Percentiles rank a stretch among this genome's conserved stretches.
Evolutionary conservation across 306 rosid species (phyloP).

Genomic region (Malus sieversii): DNA sequence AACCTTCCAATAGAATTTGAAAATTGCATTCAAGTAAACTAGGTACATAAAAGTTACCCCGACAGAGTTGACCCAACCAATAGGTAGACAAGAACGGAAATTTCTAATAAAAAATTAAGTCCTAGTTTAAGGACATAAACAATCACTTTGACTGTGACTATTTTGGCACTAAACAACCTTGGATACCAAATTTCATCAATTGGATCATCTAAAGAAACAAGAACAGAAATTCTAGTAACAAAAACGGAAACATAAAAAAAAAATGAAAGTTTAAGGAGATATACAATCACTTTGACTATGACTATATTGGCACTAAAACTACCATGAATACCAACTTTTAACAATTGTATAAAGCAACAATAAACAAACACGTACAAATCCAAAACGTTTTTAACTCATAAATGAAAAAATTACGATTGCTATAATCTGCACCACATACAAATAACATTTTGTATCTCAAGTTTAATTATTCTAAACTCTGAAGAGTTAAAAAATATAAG

Average conservation of each 20-base stretch:
- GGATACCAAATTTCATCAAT: background rate
- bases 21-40: background rate
- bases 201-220: background rate
- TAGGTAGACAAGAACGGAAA: background rate
- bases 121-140: too few relatives aligned
- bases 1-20: background rate
- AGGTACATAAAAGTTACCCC: background rate
- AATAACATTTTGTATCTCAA: background rate
- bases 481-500: background rate
- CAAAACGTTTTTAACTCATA: background rate
- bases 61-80: background rate
- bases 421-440: background rate
- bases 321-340: background rate
- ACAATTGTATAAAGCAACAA: background rate
- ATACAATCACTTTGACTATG: background rate
- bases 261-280: too few relatives aligned
- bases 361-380: too few relatives aligned
- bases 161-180: background rate
- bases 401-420: background rate
- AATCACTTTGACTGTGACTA: background rate
- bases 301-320: background rate
- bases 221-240: background rate
- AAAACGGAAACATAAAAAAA: background rate
- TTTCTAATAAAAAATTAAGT: background rate
- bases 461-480: background rate